These are phyloP conservation scores for Phytophthora vignae DNA, from an alignment of 352 stramenopile species.

Conservation along the genomic window DNA sequence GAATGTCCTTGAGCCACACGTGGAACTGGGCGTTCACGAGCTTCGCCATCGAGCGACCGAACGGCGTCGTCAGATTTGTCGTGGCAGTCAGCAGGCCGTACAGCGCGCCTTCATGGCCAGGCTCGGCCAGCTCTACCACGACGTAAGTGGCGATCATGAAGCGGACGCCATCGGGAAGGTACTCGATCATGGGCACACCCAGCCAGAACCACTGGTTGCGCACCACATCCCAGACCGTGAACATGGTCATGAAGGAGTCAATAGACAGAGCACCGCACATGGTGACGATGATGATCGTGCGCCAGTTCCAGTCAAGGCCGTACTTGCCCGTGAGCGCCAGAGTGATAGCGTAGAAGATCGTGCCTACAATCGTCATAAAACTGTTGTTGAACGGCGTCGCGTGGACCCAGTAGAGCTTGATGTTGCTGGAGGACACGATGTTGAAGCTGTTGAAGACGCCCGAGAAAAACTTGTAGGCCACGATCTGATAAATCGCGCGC, in stretches of 20 bases:
- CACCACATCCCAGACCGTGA: slow-evolving; percentile 61
- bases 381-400: slow-evolving; percentile 65
- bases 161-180: slow-evolving; percentile 57
- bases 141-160: slow-evolving; percentile 74
- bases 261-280: slow-evolving; percentile 47
- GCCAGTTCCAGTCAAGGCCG: slow-evolving; percentile 71
- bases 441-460: slow-evolving; percentile 69
- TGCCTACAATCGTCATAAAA: slow-evolving; percentile 59
- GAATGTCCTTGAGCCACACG: slow-evolving; percentile 59
- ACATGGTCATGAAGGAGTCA: slow-evolving; percentile 61
- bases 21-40: slow-evolving; percentile 62
- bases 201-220: slow-evolving; percentile 77
- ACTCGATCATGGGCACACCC: slow-evolving; percentile 56
- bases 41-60: slow-evolving; percentile 57
- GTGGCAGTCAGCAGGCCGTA: slow-evolving; percentile 67
- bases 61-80: slow-evolving; percentile 56
- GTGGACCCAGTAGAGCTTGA: slow-evolving; percentile 64
- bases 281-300: slow-evolving; percentile 48
- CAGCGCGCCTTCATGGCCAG: slow-evolving; percentile 58
- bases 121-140: slow-evolving; percentile 63
- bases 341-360: slow-evolving; percentile 46
- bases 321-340: slow-evolving; percentile 53
- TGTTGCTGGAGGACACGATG: slow-evolving; percentile 55
- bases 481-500: slow-evolving; percentile 53
- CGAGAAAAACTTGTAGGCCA: slow-evolving; percentile 69